phyloP scores from a whole-genome alignment of 179 eudicot genomes.

The Amaranthus tricolor region DNA sequence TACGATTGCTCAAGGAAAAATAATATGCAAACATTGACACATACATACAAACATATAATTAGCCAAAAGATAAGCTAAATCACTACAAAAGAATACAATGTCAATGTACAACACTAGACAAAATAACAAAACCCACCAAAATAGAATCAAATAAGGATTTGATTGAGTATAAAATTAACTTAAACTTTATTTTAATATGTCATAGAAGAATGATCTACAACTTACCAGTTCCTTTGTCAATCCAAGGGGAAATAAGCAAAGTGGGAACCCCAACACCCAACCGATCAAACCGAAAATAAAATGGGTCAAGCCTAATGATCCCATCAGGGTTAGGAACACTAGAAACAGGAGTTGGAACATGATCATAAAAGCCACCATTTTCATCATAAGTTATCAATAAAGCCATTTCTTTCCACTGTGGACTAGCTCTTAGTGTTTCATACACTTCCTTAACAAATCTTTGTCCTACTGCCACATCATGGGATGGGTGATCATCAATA shows the following conservation, averaged over 20 bases:
- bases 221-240: slow-evolving; percentile 91
- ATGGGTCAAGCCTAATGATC: slow-evolving; percentile 83
- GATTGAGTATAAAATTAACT: too few relatives aligned
- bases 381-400: slow-evolving; percentile 89
- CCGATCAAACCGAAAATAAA: slow-evolving; percentile 71
- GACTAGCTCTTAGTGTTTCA: slow-evolving; percentile 80
- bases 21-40: not conserved
- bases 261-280: slow-evolving; percentile 96
- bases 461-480: slow-evolving; percentile 90
- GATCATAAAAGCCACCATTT: slow-evolving; percentile 98
- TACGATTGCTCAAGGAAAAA: not conserved
- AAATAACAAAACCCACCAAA: not conserved
- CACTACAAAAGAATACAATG: slow-evolving; percentile 19
- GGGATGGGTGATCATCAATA: slow-evolving; percentile 96
- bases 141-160: not conserved
- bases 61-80: not conserved
- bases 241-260: slow-evolving; percentile 85
- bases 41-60: not conserved
- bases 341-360: slow-evolving; percentile 82
- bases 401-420: slow-evolving; percentile 98
- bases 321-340: slow-evolving; percentile 99
- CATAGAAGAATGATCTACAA: not conserved
- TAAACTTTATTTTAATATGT: too few relatives aligned
- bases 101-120: slow-evolving; percentile 1
- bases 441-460: slow-evolving; percentile 96